These are phyloP conservation scores for Marvania coccoides DNA, from an alignment of 139 green algal genomes.

Conservation along the genomic window DNA sequence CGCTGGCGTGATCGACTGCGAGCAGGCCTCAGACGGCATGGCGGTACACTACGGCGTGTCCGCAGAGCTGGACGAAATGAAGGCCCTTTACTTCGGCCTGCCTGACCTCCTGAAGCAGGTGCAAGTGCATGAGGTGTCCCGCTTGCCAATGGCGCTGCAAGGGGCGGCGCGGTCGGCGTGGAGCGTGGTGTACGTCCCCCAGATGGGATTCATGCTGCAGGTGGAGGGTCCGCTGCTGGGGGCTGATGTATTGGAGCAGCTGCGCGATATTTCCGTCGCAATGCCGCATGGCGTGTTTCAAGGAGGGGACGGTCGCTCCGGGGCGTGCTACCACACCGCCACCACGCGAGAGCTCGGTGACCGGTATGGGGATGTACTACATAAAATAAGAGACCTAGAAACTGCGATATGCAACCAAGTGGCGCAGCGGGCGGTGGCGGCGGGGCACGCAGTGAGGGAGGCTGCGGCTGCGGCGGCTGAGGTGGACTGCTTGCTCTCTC, in stretches of 20 bases:
- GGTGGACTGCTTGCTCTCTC: constrained; percentile 68
- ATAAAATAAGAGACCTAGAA: constrained; percentile 78
- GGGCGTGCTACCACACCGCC: constrained; percentile 57
- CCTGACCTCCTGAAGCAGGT: constrained; percentile 60
- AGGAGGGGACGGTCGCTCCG: constrained; percentile 8
- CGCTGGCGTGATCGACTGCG: constrained; percentile 42
- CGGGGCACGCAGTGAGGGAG: not conserved
- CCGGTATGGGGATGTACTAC: constrained; percentile 66
- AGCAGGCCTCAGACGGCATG: constrained; percentile 34
- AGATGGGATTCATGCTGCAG: constrained; percentile 53
- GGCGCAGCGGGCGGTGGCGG: not conserved
- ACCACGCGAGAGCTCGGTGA: constrained; percentile 47
- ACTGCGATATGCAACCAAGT: constrained; percentile 5
- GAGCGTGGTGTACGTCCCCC: constrained; percentile 72
- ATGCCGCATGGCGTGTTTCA: constrained; percentile 31
- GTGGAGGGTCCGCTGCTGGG: constrained; percentile 37
- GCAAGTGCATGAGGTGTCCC: constrained; percentile 47
- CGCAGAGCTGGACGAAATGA: constrained; percentile 62
- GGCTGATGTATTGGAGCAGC: constrained; percentile 52
- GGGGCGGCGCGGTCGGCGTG: constrained; percentile 36
- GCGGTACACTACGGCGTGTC: constrained; percentile 57
- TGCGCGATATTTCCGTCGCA: constrained; percentile 61
- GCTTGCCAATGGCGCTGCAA: constrained; percentile 44
- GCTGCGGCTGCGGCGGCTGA: constrained; percentile 38
- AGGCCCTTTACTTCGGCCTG: constrained; percentile 43